phyloP scores from a whole-genome alignment of 805 yeast genomes.

The Yamadazyma sp. region DNA sequence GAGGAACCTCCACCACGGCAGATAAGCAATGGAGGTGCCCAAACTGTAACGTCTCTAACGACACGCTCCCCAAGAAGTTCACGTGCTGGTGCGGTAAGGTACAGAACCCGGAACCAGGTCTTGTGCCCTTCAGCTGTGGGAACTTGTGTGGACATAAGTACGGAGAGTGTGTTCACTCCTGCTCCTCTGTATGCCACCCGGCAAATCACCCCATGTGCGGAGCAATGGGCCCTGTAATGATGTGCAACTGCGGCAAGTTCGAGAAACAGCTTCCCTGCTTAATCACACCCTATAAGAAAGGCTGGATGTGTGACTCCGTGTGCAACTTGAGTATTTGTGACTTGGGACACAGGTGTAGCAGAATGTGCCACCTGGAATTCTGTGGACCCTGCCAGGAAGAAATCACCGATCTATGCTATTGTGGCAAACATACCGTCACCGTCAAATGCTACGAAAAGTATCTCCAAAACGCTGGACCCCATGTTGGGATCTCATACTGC shows the following conservation, averaged over 20 bases:
- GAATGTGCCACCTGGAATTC: conserved; percentile 71
- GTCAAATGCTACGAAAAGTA: conserved; percentile 46
- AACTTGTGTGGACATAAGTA: conserved; percentile 67
- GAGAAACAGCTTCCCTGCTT: conserved; percentile 69
- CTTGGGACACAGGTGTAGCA: conserved; percentile 65
- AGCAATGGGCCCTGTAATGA: conserved; percentile 69
- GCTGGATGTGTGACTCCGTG: conserved; percentile 64
- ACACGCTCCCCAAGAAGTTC: conserved; percentile 53
- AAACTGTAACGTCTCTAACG: conserved; percentile 59
- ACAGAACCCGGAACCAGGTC: conserved; percentile 50
- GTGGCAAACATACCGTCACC: conserved; percentile 56
- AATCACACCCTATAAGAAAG: conserved; percentile 62
- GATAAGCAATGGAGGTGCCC: conserved; percentile 83
- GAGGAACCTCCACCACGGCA: conserved; percentile 65
- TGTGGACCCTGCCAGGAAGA: conserved; percentile 70
- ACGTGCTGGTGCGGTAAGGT: conserved; percentile 90
- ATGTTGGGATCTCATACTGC: conserved; percentile 39
- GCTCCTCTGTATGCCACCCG: conserved; percentile 79
- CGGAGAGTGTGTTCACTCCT: conserved; percentile 65
- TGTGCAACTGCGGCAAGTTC: conserved; percentile 73
- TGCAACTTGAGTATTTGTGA: conserved; percentile 65
- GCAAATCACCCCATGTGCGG: conserved; percentile 85
- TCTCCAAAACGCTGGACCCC: conserved; percentile 29
- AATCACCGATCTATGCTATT: conserved; percentile 61
- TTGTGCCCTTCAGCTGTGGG: conserved; percentile 86